Conservation (phyloP, 306 rosid genomes). For the Cotoneaster glaucophyllus region DNA sequence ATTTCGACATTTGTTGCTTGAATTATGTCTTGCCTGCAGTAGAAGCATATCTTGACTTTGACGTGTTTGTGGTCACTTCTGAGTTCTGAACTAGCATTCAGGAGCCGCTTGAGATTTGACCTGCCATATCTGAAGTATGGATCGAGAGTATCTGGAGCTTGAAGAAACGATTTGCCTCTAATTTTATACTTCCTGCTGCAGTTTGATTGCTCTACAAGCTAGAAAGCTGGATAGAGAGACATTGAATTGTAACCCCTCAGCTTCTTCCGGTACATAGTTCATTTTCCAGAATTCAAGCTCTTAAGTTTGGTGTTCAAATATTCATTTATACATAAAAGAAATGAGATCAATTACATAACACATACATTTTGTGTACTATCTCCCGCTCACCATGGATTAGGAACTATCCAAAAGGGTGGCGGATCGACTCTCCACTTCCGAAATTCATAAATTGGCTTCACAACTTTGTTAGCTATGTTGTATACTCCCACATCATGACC, state of each 20-base stretch:
- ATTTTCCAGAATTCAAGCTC: not conserved
- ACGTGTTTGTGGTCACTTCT: not conserved
- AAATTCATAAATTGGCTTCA: not conserved
- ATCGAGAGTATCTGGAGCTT: not conserved
- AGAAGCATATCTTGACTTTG: not conserved
- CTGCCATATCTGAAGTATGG: not conserved
- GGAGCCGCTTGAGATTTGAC: not conserved
- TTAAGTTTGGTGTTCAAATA: not conserved
- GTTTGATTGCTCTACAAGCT: not conserved
- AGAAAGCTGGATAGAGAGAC: not conserved
- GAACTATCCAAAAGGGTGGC: slow-evolving; percentile 4
- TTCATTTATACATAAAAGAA: not conserved
- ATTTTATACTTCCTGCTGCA: not conserved
- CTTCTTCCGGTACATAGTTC: not conserved
- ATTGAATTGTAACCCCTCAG: not conserved
- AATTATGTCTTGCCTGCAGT: not conserved
- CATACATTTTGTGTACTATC: not conserved
- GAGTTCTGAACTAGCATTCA: not conserved
- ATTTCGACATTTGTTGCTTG: not conserved
- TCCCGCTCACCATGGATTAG: not conserved
- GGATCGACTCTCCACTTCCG: not conserved
- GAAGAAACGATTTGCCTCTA: not conserved
- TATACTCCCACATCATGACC: slow-evolving; percentile 11
- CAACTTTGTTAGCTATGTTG: not conserved
- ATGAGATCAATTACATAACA: not conserved